A percentile compares a stretch with the other conserved stretches of the same genome.
Conservation (phyloP, 345 rosid genomes). For the Camelina laxa region DNA sequence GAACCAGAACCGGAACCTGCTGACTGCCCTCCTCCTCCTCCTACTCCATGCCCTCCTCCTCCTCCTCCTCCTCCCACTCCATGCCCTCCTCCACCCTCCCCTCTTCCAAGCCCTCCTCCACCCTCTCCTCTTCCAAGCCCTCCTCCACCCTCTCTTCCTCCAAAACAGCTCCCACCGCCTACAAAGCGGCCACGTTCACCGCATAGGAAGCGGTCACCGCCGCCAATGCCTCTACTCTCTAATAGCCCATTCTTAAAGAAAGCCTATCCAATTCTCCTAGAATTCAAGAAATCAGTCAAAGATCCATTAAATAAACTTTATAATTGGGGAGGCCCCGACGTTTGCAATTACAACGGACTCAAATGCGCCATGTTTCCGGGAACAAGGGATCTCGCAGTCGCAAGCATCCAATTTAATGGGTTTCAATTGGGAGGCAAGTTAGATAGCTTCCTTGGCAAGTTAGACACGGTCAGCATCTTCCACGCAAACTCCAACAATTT, state of each 20-base stretch:
- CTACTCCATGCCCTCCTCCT: constrained; percentile 18
- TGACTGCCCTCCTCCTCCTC: constrained; percentile 35
- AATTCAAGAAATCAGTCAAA: constrained; percentile 54
- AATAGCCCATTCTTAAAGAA: neutral
- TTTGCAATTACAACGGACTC: constrained; percentile 71
- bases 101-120: neutral
- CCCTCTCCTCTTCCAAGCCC: neutral
- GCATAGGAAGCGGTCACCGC: neutral
- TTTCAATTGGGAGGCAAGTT: constrained; percentile 58
- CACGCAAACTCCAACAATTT: constrained; percentile 87
- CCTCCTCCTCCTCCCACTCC: constrained; percentile 17
- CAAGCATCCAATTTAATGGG: constrained; percentile 75
- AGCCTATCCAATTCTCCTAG: constrained; percentile 57
- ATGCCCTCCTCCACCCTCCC: constrained; percentile 9
- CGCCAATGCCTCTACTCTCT: neutral
- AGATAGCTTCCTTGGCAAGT: constrained; percentile 63
- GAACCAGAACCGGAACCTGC: constrained; percentile 27
- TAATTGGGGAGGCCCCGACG: constrained; percentile 63
- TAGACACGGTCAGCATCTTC: constrained; percentile 67
- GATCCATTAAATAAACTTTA: constrained; percentile 60
- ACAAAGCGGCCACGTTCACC: neutral
- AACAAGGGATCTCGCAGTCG: constrained; percentile 57
- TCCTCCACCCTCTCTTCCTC: neutral
- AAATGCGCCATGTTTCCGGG: constrained; percentile 63
- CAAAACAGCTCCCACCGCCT: neutral